Percentiles rank a stretch among this genome's conserved stretches.
These are phyloP conservation scores for Geotrichum aggregatum DNA, from an alignment of 1,139 yeast species.

Conservation along the genomic window DNA sequence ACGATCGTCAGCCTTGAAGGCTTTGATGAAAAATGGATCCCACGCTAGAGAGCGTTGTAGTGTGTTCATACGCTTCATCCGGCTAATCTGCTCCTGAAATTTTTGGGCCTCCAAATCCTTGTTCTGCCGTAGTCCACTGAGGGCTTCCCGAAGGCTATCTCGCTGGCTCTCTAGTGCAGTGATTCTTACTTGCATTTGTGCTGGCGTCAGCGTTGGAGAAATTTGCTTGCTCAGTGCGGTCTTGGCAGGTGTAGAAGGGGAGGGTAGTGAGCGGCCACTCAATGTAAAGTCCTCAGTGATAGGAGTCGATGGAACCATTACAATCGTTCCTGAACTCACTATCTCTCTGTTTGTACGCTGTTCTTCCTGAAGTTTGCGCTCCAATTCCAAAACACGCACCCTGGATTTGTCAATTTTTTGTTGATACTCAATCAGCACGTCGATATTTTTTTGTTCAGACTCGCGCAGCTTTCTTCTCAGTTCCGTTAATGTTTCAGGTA, in stretches of 20 bases:
- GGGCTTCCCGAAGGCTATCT: constrained; percentile 56
- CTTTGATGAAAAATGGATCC: not conserved
- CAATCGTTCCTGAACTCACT: not conserved
- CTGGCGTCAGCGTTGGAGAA: constrained; percentile 5
- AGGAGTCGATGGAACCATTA: not conserved
- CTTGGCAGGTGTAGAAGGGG: not conserved
- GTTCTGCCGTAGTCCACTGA: constrained; percentile 38
- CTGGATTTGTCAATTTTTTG: constrained; percentile 33
- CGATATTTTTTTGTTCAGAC: constrained; percentile 31
- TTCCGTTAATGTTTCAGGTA: constrained; percentile 18
- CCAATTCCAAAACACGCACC: constrained; percentile 29
- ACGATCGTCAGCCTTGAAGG: not conserved
- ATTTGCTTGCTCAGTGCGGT: not conserved
- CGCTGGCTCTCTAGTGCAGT: constrained; percentile 47
- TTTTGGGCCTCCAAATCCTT: constrained; percentile 38
- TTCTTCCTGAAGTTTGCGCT: constrained; percentile 27
- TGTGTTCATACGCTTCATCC: constrained; percentile 19
- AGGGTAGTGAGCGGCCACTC: not conserved
- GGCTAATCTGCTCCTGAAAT: constrained; percentile 33
- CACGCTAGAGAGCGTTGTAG: constrained; percentile 3
- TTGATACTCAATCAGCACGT: constrained; percentile 32
- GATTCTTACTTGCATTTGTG: constrained; percentile 27
- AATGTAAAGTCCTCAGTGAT: not conserved
- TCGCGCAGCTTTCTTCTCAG: constrained; percentile 28
- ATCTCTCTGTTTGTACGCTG: constrained; percentile 19